These are phyloP conservation scores for Russula olivacea DNA, from an alignment of 768 basidiomycete species.

Conservation along the genomic window DNA sequence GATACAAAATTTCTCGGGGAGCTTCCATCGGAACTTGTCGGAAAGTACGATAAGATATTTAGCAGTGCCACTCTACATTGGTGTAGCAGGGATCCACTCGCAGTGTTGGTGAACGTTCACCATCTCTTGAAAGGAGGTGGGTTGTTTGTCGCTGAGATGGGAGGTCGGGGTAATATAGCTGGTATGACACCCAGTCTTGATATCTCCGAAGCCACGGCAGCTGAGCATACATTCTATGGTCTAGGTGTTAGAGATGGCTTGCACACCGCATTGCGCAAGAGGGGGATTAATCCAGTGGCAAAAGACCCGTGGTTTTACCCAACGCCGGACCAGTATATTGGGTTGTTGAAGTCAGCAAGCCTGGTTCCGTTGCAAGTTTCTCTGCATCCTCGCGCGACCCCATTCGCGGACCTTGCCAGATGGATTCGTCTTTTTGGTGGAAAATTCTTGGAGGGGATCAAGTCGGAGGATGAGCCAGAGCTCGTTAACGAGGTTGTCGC, in stretches of 20 bases:
- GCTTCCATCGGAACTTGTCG: slow-evolving; percentile 30
- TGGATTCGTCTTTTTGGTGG: slow-evolving; percentile 21
- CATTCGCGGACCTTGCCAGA: slow-evolving; percentile 12
- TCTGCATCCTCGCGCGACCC: slow-evolving; percentile 13
- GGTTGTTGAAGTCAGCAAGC: slow-evolving; percentile 6
- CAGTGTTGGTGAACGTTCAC: slow-evolving; percentile 57
- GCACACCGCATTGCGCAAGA: slow-evolving; percentile 44
- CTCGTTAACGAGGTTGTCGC: slow-evolving; percentile 14
- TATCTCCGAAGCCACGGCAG: background rate
- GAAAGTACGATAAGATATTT: slow-evolving; percentile 68
- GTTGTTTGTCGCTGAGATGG: slow-evolving; percentile 70
- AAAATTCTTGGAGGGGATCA: slow-evolving; percentile 14
- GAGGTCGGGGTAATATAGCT: slow-evolving; percentile 66
- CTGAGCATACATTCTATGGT: slow-evolving; percentile 24
- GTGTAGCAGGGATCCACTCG: slow-evolving; percentile 70
- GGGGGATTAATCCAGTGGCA: slow-evolving; percentile 51
- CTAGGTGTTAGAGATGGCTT: slow-evolving; percentile 59
- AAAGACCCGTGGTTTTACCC: slow-evolving; percentile 88
- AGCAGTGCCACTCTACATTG: slow-evolving; percentile 79
- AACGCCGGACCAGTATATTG: slow-evolving; percentile 53
- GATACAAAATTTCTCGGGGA: background rate
- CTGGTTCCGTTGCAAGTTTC: slow-evolving; percentile 12
- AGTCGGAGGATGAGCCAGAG: slow-evolving; percentile 5
- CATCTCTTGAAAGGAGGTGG: slow-evolving; percentile 63
- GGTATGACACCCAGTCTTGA: slow-evolving; percentile 37